Evolutionary conservation across 1,284 basidiomycete genomes (phyloP), one percentile per base, ranked within the genome.

Genomic region (Ceratorhiza oryzae-sativae): DNA sequence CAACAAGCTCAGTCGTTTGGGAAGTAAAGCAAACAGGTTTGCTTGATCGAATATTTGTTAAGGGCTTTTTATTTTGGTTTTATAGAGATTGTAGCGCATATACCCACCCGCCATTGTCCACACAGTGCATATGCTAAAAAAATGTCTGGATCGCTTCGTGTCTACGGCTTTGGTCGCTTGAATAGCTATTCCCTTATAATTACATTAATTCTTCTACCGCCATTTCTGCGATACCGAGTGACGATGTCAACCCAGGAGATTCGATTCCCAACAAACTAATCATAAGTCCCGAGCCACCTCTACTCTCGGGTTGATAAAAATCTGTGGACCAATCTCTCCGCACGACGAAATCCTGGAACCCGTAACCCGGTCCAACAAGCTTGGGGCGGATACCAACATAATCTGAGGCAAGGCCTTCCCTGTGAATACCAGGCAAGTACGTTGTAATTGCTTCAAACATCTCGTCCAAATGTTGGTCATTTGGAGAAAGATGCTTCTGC

Each of bases 371-470:
- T 0, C 88, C 86, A 4, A 88, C 87, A 15, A 98, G 83, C 80
- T 98, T 98, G 2, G 97, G 95, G 71, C 97, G 85, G 75, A 99
- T 88, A 1, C 97, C 97, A 25, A 91, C 90, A 79, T 98, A 98
- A 80, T 97, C 96, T 1, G 94, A 90, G 73, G 87, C 84, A 65
- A 99, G 84, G 0, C 89, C 88, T 8, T 88, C 84, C 1, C 86
- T 78, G 9, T 79, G 78, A 18, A 98, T 86, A 6, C 82, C 84
- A 0, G 95, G 93, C 42, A 99, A 83, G 81, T 96, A 97, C 51
- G 82, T 82, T 23, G 81, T 84, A 15, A 94, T 86, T 0, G 91
- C 89, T 25, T 82, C 75, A 74, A 90, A 84, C 85, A 96, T 94
- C 25, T 77, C 65, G 12, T 77, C 75, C 61, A 86, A 84, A 20